Base-by-base conservation (phyloP, 495 filamentous ascomycete genomes). In the Hypoxylon fuscum region DNA sequence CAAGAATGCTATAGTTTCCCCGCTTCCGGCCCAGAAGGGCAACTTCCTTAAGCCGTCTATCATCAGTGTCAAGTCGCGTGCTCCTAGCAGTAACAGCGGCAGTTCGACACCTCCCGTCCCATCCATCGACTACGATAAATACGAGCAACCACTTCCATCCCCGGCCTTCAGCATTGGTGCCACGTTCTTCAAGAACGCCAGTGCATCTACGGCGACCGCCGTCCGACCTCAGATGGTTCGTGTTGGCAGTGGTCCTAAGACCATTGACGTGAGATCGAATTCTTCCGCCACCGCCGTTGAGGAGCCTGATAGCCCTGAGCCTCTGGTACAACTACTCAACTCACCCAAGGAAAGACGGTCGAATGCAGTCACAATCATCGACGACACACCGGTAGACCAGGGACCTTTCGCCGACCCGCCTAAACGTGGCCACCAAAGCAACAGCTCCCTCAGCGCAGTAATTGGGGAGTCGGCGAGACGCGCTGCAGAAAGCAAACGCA, bases 11-110 rank as follows among this genome's bases (percentile, higher is more conserved):
- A 84, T 96, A 45, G 85, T 96, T 40, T 87, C 85, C 45, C 87
- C 90, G 2, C 76, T 91, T 23, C 92, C 93, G 0, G 92, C 93
- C 0, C 91, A 93, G 63, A 93, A 92, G 41, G 89, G 89, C 51
- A 87, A 90, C 60, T 86, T 92, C 59, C 88, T 90, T 44, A 94
- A 92, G 69, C 93, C 96, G 12, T 90, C 89, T 42, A 88, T 97
- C 61, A 91, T 98, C 58, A 95, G 90, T 64, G 91, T 97, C 47
- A 92, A 89, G 72, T 89, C 85, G 64, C 79, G 79, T 73, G 55
- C 79, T 17, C 70, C 69, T 50, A 80, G 71, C 27, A 71, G 67
- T 50, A 75, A 59, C 40, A 84, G 77, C n/a, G 66, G 62, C 11
- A 78, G 78, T 41, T 76, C 74, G 25, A 81, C 83, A 14, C 83